Evolutionary conservation across 495 filamentous ascomycete genomes (phyloP).

Genomic region (Neurospora sp.): DNA sequence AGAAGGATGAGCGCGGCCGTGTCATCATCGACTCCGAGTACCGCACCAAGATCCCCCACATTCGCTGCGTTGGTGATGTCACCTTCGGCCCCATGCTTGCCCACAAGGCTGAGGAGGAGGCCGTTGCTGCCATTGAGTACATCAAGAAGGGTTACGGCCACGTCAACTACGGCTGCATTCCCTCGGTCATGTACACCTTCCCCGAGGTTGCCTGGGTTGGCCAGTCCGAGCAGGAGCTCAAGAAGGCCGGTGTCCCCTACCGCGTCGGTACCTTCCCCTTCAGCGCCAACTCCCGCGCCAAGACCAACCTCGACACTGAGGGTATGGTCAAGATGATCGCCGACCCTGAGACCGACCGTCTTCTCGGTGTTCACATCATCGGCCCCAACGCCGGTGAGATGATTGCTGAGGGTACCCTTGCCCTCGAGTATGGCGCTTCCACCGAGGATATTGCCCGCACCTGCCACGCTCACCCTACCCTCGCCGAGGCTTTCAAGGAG

Average conservation of each 20-base stretch:
- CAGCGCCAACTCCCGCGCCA: conserved; percentile 91
- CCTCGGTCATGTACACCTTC: conserved; percentile 98
- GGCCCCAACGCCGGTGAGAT: conserved; percentile 95
- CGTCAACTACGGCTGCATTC: conserved; percentile 98
- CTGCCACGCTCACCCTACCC: conserved; percentile 92
- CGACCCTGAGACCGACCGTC: conserved; percentile 92
- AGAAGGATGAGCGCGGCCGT: conserved; percentile 87
- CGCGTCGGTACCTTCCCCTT: conserved; percentile 90
- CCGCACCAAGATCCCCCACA: conserved; percentile 92
- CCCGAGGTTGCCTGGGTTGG: conserved; percentile 98
- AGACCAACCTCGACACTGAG: conserved; percentile 97
- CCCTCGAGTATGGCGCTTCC: conserved; percentile 91
- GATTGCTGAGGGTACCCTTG: conserved; percentile 95
- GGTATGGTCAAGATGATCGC: conserved; percentile 95
- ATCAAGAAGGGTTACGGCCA: conserved; percentile 95
- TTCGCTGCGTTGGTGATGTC: conserved; percentile 91
- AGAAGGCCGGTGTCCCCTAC: conserved; percentile 82
- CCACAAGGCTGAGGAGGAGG: conserved; percentile 99
- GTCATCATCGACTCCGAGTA: conserved; percentile 97
- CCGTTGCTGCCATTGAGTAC: conserved; percentile 86
- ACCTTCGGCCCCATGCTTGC: conserved; percentile 99
- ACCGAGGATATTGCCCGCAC: conserved; percentile 92
- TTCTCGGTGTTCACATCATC: conserved; percentile 93
- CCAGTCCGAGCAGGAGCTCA: conserved; percentile 93
- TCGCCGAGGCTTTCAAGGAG: conserved; percentile 98